Evolutionary conservation across 2,329 filamentous ascomycete genomes (phyloP), one percentile per base, ranked within the genome.

Genomic region (Chrysoporthe austroafricana): DNA sequence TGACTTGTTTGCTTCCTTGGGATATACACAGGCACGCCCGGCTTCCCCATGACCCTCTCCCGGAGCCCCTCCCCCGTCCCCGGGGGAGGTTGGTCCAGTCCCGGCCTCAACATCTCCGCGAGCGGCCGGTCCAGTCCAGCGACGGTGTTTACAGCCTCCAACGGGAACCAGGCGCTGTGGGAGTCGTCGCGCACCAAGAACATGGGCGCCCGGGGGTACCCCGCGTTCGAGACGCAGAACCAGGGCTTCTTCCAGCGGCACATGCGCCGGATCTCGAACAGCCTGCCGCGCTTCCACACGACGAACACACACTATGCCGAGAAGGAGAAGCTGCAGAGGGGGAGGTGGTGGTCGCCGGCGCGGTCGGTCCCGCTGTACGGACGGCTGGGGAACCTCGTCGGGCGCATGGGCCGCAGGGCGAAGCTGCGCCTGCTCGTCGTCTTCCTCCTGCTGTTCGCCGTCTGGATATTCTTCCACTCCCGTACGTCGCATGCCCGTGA

Each of bases 21-120:
- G 13, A 32, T 62, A 44, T 50, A 67, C 73, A 67, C 78, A 86
- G 84, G 86, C 75, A 89, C 84, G 63, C 85, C 88, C 56, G 83
- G 81, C 73, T 75, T 79, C 72, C 80, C 82, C 74, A 97, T 97
- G 94, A 92, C 92, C 73, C 82, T 95, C 71, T 96, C 94, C 73
- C 89, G 93, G 80, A 96, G 93, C 76, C 93, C 94, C 62, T 97
- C 93, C 66, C 95, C 94, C 70, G 86, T 89, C 71, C 91, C 89
- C 70, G 91, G 91, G 74, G 93, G 93, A 76, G 94, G 94, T 73
- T 97, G 95, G 94, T 89, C 92, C 66, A 96, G 91, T 80, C 93
- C 91, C 66, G 92, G 90, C 71, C 85, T 93, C 76, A 91, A 88
- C 75, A 89, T 91, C 69, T 89, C 88, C 71, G 78, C 82, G 68